These are phyloP conservation scores for Manihot esculenta DNA, from an alignment of 441 rosid genomes.

Conservation along the genomic window DNA sequence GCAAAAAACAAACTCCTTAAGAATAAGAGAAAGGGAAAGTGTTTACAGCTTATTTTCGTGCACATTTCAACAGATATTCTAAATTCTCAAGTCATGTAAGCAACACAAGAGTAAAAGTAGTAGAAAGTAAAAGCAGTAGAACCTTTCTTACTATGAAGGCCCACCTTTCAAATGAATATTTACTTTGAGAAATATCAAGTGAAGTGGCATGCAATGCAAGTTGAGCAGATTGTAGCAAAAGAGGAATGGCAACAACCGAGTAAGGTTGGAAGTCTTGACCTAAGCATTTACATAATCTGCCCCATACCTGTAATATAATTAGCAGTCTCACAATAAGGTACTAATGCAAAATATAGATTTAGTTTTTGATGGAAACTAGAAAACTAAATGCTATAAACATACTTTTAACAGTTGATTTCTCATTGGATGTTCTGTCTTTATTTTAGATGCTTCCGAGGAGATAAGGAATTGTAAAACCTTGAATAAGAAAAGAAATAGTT, in stretches of 20 bases:
- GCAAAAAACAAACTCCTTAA: neutral
- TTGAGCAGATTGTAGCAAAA: slow-evolving; percentile 53
- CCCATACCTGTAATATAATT: slow-evolving; percentile 48
- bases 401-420: slow-evolving; percentile 50
- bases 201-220: slow-evolving; percentile 46
- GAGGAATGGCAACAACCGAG: slow-evolving; percentile 53
- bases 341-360: neutral
- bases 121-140: too few relatives aligned
- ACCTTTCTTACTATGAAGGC: neutral
- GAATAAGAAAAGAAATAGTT: slow-evolving; percentile 17
- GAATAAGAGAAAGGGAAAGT: neutral
- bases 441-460: slow-evolving; percentile 44
- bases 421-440: slow-evolving; percentile 50
- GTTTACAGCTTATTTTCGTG: neutral
- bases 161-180: slow-evolving; percentile 55
- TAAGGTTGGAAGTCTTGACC: slow-evolving; percentile 55
- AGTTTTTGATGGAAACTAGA: neutral
- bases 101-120: too few relatives aligned
- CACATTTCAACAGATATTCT: neutral
- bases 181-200: slow-evolving; percentile 1
- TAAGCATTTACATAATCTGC: slow-evolving; percentile 55
- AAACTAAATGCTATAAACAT: slow-evolving; percentile 2
- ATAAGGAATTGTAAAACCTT: slow-evolving; percentile 53
- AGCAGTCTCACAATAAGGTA: neutral
- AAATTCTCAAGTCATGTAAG: neutral